phyloP scores from a whole-genome alignment of 192 early-diverging fungal genomes.

The Coemansia sp. region DNA sequence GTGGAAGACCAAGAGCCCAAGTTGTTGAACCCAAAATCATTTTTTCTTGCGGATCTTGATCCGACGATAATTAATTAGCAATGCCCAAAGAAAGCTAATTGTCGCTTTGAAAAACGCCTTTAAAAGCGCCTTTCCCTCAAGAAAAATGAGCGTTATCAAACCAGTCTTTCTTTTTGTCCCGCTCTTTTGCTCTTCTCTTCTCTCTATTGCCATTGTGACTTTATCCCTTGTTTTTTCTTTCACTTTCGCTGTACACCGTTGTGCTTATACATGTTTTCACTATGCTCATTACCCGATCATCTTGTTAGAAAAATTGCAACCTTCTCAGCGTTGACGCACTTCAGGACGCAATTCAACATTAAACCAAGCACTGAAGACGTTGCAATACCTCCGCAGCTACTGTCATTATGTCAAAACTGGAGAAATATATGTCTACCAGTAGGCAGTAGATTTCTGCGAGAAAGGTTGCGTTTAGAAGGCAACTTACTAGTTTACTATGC shows the following conservation, averaged over 20 bases:
- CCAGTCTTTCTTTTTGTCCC: not conserved
- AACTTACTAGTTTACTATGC: not conserved
- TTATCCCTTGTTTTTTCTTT: not conserved
- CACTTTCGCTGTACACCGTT: not conserved
- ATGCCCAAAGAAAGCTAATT: no score
- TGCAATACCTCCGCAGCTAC: not conserved
- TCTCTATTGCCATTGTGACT: not conserved
- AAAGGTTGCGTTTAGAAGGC: not conserved
- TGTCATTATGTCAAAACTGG: not conserved
- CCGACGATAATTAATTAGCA: not conserved
- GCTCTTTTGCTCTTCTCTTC: not conserved
- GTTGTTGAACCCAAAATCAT: not conserved
- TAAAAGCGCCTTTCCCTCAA: not conserved
- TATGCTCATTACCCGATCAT: not conserved
- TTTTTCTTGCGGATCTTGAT: not conserved
- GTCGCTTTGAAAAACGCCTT: no score
- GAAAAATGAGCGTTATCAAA: not conserved
- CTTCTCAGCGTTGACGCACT: not conserved
- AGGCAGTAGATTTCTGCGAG: not conserved
- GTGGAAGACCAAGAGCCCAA: no score
- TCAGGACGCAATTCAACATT: not conserved
- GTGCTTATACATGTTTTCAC: not conserved
- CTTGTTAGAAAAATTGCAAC: not conserved
- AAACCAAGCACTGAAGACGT: not conserved
- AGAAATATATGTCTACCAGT: not conserved